Evolutionary conservation across 2,329 filamentous ascomycete genomes (phyloP).

Genomic region (Drechslera avenae): DNA sequence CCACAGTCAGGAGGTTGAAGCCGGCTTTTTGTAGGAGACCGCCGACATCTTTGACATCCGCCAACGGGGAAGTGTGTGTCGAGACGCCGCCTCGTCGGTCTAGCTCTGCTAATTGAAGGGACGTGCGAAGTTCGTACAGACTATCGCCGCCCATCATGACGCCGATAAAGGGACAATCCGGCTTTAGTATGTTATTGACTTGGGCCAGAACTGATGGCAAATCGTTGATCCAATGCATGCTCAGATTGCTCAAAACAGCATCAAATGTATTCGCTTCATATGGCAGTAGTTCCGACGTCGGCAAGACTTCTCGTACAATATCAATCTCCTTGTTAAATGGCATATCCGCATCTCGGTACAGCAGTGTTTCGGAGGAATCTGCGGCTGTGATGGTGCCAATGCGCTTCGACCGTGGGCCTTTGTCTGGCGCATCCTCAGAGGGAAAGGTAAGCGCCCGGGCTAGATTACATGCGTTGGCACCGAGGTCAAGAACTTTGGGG

Average conservation of each 20-base stretch:
- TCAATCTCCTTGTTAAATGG: conserved; percentile 76
- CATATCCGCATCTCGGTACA: conserved; percentile 77
- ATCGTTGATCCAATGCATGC: conserved; percentile 97
- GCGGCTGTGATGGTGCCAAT: conserved; percentile 78
- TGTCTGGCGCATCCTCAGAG: conserved; percentile 65
- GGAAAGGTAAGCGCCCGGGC: conserved; percentile 73
- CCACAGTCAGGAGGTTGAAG: conserved; percentile 95
- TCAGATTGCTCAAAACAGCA: conserved; percentile 85
- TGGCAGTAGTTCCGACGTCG: conserved; percentile 74
- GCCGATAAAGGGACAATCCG: conserved; percentile 88
- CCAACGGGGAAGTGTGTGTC: conserved; percentile 87
- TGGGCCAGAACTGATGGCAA: conserved; percentile 82
- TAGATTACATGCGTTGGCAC: conserved; percentile 94
- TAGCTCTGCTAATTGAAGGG: conserved; percentile 87
- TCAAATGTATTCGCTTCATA: conserved; percentile 81
- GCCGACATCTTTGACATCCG: conserved; percentile 89
- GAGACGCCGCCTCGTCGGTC: conserved; percentile 90
- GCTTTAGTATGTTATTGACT: conserved; percentile 85
- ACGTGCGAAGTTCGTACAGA: conserved; percentile 89
- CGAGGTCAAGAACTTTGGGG: conserved; percentile 83
- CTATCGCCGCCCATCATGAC: conserved; percentile 97
- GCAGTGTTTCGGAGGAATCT: conserved; percentile 76
- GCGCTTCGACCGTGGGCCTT: conserved; percentile 70
- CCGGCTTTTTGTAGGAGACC: conserved; percentile 84
- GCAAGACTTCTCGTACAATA: conserved; percentile 76